Evolutionary conservation across 371 early-diverging fungal species (phyloP).

Genomic region (Dinochytrium kinnereticum): DNA sequence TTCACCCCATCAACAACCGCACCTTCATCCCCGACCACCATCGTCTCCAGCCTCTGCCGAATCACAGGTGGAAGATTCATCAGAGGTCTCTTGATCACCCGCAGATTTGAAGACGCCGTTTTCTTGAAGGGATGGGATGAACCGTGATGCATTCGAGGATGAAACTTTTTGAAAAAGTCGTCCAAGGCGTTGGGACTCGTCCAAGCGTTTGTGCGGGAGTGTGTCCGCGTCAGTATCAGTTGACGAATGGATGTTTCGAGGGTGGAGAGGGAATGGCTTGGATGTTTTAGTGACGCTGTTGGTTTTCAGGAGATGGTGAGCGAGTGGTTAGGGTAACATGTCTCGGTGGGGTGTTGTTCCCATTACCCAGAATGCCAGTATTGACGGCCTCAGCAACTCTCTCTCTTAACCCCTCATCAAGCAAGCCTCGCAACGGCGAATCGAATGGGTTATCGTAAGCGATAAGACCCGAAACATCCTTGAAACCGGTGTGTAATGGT

Average conservation of each 20-base stretch:
- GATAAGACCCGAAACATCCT: slow-evolving; percentile 17
- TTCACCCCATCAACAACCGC: no score
- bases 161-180: no score
- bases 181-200: no score
- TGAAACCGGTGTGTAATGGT: neutral
- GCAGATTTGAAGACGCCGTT: no score
- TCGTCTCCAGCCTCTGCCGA: neutral
- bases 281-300: neutral
- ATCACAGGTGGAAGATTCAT: no score
- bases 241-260: neutral
- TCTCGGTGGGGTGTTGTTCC: no score
- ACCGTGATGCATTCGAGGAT: no score
- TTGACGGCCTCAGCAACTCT: slow-evolving; percentile 22
- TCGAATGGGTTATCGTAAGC: slow-evolving; percentile 27
- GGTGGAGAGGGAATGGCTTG: neutral
- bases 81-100: no score
- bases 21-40: no score
- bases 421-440: slow-evolving; percentile 9
- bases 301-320: neutral
- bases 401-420: neutral
- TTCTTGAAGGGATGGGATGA: no score
- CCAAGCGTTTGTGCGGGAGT: neutral
- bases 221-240: neutral
- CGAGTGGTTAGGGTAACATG: no score
- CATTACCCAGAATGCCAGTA: slow-evolving; percentile 15